phyloP scores from a whole-genome alignment of 2,329 filamentous ascomycete species.

The Zymoseptoria brevis region DNA sequence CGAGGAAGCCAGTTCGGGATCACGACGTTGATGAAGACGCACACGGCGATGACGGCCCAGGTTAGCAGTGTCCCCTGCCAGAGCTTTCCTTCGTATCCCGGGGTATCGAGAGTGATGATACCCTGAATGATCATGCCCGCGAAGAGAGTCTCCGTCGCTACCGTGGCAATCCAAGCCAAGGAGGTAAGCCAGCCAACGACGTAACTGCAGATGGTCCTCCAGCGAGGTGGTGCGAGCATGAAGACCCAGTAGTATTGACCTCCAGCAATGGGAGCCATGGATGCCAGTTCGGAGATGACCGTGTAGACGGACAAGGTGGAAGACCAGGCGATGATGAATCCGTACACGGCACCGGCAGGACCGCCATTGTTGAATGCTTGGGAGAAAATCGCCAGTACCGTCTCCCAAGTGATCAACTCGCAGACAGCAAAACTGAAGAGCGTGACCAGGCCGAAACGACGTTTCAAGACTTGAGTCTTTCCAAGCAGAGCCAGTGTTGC shows the following conservation, averaged over 20 bases:
- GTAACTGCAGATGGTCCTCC: constrained; percentile 37
- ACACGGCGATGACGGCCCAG: constrained; percentile 33
- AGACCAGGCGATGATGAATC: constrained; percentile 46
- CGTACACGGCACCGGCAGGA: constrained; percentile 44
- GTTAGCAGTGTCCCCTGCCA: constrained; percentile 37
- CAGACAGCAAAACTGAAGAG: constrained; percentile 40
- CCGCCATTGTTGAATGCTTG: constrained; percentile 40
- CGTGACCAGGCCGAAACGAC: constrained; percentile 37
- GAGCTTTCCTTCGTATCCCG: constrained; percentile 27
- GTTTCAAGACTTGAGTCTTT: constrained; percentile 40
- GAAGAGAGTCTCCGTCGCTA: constrained; percentile 37
- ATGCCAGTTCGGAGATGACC: constrained; percentile 41
- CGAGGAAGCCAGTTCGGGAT: constrained; percentile 36
- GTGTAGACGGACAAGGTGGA: constrained; percentile 43
- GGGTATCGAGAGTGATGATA: constrained; percentile 32
- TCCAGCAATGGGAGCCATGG: constrained; percentile 40
- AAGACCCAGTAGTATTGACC: constrained; percentile 43
- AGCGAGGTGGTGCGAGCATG: constrained; percentile 36
- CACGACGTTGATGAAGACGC: constrained; percentile 41
- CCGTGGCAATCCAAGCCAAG: constrained; percentile 37
- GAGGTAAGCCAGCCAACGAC: constrained; percentile 38
- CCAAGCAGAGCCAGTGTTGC: constrained; percentile 36
- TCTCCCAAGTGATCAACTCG: constrained; percentile 41
- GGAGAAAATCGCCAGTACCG: constrained; percentile 37
- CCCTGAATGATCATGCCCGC: constrained; percentile 37